Evolutionary conservation across 2,329 filamentous ascomycete species (phyloP).

Genomic region (Pseudocercospora fijiensis): DNA sequence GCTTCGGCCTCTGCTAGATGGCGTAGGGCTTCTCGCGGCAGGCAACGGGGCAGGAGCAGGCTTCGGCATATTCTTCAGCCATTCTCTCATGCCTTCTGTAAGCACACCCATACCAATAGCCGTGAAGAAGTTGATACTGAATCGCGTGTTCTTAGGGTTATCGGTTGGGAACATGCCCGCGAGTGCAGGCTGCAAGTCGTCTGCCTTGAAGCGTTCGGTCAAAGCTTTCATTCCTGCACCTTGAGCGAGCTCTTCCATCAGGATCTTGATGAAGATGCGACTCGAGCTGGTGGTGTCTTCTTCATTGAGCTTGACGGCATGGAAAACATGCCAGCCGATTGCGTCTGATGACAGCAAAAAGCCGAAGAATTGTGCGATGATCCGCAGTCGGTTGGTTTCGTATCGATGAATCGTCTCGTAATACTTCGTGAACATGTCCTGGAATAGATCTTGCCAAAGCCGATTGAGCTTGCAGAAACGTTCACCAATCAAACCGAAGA

Average conservation of each 20-base stretch:
- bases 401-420: conserved; percentile 97
- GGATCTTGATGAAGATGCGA: conserved; percentile 97
- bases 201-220: conserved; percentile 72
- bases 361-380: conserved; percentile 92
- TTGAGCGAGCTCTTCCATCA: conserved; percentile 89
- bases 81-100: conserved; percentile 92
- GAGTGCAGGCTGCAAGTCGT: conserved; percentile 73
- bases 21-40: conserved; percentile 45
- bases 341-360: conserved; percentile 85
- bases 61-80: conserved; percentile 85
- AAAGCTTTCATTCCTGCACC: conserved; percentile 81
- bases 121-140: conserved; percentile 99
- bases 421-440: conserved; percentile 85
- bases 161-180: conserved; percentile 87
- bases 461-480: conserved; percentile 94
- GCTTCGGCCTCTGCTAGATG: conserved; percentile 61
- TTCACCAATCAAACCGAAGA: conserved; percentile 91
- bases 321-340: conserved; percentile 87
- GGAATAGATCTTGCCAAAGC: conserved; percentile 89
- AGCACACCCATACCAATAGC: conserved; percentile 93
- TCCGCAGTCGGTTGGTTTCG: conserved; percentile 91
- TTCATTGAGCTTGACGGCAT: conserved; percentile 84
- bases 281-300: conserved; percentile 95
- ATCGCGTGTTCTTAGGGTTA: conserved; percentile 84
- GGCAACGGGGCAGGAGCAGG: conserved; percentile 70